A percentile compares a stretch with the other conserved stretches of the same genome.
phyloP scores from a whole-genome alignment of 768 basidiomycete genomes.

The Pholiota microspora region DNA sequence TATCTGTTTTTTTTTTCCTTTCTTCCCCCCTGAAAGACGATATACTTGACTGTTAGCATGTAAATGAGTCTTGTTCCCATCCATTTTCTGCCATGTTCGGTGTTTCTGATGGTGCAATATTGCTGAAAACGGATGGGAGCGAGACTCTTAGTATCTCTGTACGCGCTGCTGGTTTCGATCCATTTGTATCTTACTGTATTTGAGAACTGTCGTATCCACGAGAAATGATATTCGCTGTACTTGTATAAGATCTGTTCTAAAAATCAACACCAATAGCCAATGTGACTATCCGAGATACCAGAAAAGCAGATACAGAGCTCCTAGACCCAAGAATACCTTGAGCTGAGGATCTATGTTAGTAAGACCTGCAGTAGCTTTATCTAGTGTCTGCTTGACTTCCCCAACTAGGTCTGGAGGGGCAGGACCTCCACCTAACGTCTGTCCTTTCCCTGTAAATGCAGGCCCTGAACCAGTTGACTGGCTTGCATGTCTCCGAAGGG shows the following conservation, averaged over 20 bases:
- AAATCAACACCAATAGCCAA: too few relatives aligned
- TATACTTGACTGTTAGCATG: conserved; percentile 3
- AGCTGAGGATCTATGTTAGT: conserved; percentile 63
- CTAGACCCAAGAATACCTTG: conserved; percentile 59
- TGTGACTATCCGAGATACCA: conserved; percentile 42
- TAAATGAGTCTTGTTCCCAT: too few relatives aligned
- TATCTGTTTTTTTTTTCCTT: too few relatives aligned
- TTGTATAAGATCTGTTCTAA: neutral
- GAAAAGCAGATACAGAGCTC: conserved; percentile 63
- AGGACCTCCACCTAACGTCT: conserved; percentile 60
- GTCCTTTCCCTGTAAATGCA: conserved; percentile 71
- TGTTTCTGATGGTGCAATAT: too few relatives aligned
- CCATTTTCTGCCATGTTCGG: too few relatives aligned
- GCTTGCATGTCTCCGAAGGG: conserved; percentile 52
- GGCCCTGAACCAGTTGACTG: conserved; percentile 32
- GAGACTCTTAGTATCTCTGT: too few relatives aligned
- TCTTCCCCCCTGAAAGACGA: too few relatives aligned
- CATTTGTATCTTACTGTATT: neutral
- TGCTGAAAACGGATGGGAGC: too few relatives aligned
- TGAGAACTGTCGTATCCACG: neutral
- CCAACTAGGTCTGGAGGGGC: conserved; percentile 32
- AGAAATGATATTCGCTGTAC: neutral
- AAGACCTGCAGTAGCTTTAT: conserved; percentile 34
- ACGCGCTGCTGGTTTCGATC: conserved; percentile 2
- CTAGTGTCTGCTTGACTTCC: conserved; percentile 30